Evolutionary conservation across 352 stramenopile genomes (phyloP).

Genomic region (Phytopythium chamaehyphon): DNA sequence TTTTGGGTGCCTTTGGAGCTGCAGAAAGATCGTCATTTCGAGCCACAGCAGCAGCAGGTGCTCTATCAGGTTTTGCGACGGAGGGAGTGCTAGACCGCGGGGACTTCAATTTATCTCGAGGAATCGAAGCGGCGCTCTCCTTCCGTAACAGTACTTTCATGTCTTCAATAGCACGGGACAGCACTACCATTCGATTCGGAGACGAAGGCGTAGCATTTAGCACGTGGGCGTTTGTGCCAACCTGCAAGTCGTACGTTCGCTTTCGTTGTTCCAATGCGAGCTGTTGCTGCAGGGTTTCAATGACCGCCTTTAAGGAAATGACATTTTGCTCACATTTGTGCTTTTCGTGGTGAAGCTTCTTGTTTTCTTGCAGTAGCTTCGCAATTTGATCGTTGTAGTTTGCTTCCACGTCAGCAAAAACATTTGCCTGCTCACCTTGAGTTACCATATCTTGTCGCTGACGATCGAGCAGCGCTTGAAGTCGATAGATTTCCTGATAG

Average conservation of each 20-base stretch:
- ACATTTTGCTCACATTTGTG: constrained; percentile 47
- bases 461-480: constrained; percentile 22
- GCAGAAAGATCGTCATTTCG: neutral
- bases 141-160: constrained; percentile 29
- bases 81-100: neutral
- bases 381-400: constrained; percentile 27
- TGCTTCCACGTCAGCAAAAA: constrained; percentile 24
- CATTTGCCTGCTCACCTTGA: constrained; percentile 21
- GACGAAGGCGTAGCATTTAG: constrained; percentile 8
- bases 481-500: constrained; percentile 32
- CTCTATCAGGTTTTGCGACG: neutral
- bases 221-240: constrained; percentile 18
- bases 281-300: constrained; percentile 41
- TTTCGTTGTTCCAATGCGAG: constrained; percentile 46
- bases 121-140: constrained; percentile 22
- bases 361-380: constrained; percentile 37
- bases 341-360: constrained; percentile 31
- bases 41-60: neutral
- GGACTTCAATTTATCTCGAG: constrained; percentile 29
- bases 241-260: constrained; percentile 41
- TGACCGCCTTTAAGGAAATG: constrained; percentile 23
- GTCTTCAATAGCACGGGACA: constrained; percentile 31
- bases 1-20: neutral
- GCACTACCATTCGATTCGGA: constrained; percentile 15
- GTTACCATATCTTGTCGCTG: constrained; percentile 26